phyloP scores from a whole-genome alignment of 257 asterid species.

The Primulina tabacum region DNA sequence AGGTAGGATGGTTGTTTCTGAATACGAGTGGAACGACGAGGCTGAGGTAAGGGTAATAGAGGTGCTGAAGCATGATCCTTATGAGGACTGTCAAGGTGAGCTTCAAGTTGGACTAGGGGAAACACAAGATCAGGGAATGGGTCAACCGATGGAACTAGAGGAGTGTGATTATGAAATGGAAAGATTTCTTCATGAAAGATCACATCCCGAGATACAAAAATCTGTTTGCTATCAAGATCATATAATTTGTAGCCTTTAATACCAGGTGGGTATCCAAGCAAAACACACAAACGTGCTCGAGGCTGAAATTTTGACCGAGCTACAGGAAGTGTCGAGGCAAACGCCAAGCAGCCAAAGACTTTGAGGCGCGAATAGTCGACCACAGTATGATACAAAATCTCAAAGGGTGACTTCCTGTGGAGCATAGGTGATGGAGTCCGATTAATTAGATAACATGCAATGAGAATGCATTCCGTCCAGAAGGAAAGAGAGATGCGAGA shows the following conservation, averaged over 20 bases:
- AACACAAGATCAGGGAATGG: background rate
- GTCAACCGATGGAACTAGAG: background rate
- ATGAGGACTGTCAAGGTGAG: too few relatives aligned
- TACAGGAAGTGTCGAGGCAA: too few relatives aligned
- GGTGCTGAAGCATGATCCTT: background rate
- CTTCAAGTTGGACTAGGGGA: background rate
- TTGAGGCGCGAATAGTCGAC: background rate
- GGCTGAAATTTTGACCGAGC: background rate
- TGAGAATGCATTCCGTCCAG: background rate
- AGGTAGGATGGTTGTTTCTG: background rate
- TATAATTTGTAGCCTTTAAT: background rate
- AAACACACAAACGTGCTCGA: background rate
- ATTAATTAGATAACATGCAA: background rate
- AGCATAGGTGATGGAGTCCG: background rate
- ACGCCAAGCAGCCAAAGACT: background rate
- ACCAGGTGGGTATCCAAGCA: background rate
- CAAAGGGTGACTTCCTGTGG: background rate
- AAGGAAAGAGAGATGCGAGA: background rate
- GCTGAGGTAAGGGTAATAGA: too few relatives aligned
- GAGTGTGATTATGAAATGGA: too few relatives aligned
- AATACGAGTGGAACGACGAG: background rate
- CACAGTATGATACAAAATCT: background rate
- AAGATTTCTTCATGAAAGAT: background rate
- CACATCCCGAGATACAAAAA: background rate
- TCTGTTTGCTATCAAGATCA: background rate